Evolutionary conservation across 139 green algal genomes (phyloP).

Genomic region (Haematococcus lacustris): DNA sequence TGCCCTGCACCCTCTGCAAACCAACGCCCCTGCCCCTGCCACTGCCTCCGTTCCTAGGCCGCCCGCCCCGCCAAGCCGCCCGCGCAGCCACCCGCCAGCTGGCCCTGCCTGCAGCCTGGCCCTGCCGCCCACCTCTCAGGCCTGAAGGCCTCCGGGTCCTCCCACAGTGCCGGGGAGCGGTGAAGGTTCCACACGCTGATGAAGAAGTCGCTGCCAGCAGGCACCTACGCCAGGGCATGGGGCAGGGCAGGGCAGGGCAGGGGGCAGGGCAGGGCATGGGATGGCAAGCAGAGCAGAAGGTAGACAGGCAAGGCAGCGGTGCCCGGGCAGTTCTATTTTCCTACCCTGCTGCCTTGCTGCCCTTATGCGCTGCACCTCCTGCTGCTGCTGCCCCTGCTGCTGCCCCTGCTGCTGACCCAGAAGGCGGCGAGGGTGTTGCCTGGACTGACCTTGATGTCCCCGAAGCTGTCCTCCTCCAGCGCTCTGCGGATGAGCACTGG

Average conservation of each 20-base stretch:
- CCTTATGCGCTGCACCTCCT: background rate
- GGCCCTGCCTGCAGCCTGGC: background rate
- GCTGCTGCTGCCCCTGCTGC: background rate
- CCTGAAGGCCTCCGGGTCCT: slow-evolving; percentile 66
- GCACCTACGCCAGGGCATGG: slow-evolving; percentile 15
- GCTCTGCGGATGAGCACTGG: slow-evolving; percentile 86
- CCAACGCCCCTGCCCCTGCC: too few species aligned
- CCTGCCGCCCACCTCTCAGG: slow-evolving; percentile 35
- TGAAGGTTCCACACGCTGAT: slow-evolving; percentile 89
- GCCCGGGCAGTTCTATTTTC: background rate
- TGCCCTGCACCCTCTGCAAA: too few species aligned
- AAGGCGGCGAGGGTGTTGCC: background rate
- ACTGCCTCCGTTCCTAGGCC: too few species aligned
- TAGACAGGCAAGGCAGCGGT: too few species aligned
- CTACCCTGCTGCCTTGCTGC: background rate
- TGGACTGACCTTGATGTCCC: slow-evolving; percentile 1
- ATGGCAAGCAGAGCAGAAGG: too few species aligned
- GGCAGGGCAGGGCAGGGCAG: background rate
- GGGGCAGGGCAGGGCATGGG: too few species aligned
- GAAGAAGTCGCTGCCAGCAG: slow-evolving; percentile 74
- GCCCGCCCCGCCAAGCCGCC: too few species aligned
- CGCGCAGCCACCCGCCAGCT: background rate
- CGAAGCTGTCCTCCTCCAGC: slow-evolving; percentile 40
- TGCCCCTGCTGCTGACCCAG: background rate
- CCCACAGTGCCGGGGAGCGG: slow-evolving; percentile 59